These are phyloP conservation scores for Dipteronia dyeriana DNA, from an alignment of 345 rosid species.

Conservation along the genomic window DNA sequence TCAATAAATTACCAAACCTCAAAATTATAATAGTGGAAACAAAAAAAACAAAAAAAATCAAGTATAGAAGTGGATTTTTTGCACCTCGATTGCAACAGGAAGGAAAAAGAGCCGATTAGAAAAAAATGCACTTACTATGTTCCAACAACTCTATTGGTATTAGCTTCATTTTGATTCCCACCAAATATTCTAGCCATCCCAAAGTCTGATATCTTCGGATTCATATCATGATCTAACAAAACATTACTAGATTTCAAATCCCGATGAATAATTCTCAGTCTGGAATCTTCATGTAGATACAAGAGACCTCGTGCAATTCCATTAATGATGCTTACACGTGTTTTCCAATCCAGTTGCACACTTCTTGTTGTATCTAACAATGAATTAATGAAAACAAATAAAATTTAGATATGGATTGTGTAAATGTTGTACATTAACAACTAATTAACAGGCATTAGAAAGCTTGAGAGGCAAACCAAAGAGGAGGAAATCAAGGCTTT, in stretches of 20 bases:
- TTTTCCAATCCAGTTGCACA: constrained; percentile 21
- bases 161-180: constrained; percentile 33
- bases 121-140: constrained; percentile 31
- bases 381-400: background rate
- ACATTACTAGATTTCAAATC: constrained; percentile 35
- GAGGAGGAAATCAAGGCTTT: constrained; percentile 27
- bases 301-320: constrained; percentile 42
- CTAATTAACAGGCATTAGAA: background rate
- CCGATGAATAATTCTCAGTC: constrained; percentile 36
- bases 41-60: too few relatives aligned
- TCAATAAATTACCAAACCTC: background rate
- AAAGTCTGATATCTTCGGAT: constrained; percentile 36
- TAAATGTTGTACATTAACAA: too few relatives aligned
- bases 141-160: constrained; percentile 37
- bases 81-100: background rate
- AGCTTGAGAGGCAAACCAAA: constrained; percentile 24
- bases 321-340: constrained; percentile 32
- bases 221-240: constrained; percentile 27
- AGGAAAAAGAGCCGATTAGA: background rate
- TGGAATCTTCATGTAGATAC: constrained; percentile 49
- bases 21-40: too few relatives aligned
- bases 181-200: constrained; percentile 38
- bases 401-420: background rate
- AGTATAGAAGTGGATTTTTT: background rate
- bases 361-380: constrained; percentile 15